Percentiles rank a stretch among this genome's conserved stretches.
phyloP scores from a whole-genome alignment of 2,329 filamentous ascomycete genomes.

The Sporothrix pallida region DNA sequence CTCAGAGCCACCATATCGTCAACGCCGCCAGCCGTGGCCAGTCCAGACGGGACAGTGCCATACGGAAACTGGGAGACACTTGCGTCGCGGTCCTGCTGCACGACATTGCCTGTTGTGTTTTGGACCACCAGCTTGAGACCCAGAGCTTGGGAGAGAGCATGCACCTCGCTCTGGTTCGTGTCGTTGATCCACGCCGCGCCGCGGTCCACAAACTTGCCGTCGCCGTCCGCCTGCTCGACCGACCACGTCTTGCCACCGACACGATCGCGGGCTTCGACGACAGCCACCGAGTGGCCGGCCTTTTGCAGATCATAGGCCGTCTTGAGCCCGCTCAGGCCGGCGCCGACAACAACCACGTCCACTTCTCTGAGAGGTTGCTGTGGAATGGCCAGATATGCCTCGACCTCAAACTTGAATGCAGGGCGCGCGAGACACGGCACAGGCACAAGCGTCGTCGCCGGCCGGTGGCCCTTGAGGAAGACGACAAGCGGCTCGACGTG shows the following conservation, averaged over 20 bases:
- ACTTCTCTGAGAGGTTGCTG: constrained; percentile 22
- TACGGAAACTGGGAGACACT: constrained; percentile 32
- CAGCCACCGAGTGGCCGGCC: constrained; percentile 43
- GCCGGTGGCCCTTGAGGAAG: constrained; percentile 32
- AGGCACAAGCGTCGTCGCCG: constrained; percentile 33
- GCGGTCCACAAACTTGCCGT: constrained; percentile 30
- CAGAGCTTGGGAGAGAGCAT: constrained; percentile 19
- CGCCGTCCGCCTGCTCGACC: constrained; percentile 23
- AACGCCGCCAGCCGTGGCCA: not conserved
- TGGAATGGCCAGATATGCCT: constrained; percentile 32
- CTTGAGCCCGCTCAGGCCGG: constrained; percentile 32
- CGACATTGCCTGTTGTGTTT: constrained; percentile 32
- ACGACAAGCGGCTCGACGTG: constrained; percentile 29
- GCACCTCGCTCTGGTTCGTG: constrained; percentile 34
- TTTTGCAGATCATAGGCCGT: constrained; percentile 31
- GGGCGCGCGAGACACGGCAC: constrained; percentile 32
- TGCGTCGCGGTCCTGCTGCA: constrained; percentile 33
- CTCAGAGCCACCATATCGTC: constrained; percentile 23
- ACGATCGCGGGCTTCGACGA: constrained; percentile 57
- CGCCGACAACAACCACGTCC: constrained; percentile 36
- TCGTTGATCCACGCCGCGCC: constrained; percentile 37
- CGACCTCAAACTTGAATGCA: constrained; percentile 34
- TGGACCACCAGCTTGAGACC: constrained; percentile 31
- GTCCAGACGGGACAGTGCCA: constrained; percentile 19
- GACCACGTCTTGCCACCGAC: constrained; percentile 59